Evolutionary conservation across 2,329 filamentous ascomycete genomes (phyloP).

Genomic region (Colletotrichum zoysiae): DNA sequence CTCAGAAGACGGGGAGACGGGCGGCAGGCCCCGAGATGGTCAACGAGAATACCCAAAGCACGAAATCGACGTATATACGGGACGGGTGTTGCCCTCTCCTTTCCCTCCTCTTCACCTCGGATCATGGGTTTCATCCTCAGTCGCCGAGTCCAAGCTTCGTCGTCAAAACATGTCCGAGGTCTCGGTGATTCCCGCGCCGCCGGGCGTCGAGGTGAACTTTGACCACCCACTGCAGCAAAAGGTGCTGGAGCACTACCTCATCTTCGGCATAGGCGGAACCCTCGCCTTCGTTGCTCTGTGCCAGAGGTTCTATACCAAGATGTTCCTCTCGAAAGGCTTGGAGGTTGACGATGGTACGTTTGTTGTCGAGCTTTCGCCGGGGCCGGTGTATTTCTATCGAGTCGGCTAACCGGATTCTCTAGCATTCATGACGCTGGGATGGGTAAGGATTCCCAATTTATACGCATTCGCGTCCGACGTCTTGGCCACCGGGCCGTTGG

Average conservation of each 20-base stretch:
- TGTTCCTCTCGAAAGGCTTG: slow-evolving; percentile 44
- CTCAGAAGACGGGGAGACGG: neutral
- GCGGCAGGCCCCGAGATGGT: neutral
- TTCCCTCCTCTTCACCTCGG: neutral
- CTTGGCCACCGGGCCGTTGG: neutral
- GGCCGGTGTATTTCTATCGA: too few relatives aligned
- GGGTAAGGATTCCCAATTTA: slow-evolving; percentile 28
- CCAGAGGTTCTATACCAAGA: slow-evolving; percentile 48
- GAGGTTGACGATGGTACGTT: slow-evolving; percentile 45
- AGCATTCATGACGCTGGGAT: slow-evolving; percentile 42
- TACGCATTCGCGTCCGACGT: neutral
- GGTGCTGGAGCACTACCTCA: slow-evolving; percentile 43
- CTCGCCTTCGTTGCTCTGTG: slow-evolving; percentile 41
- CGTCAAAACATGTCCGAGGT: slow-evolving; percentile 6
- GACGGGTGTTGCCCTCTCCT: too few relatives aligned
- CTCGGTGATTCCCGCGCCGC: slow-evolving; percentile 25
- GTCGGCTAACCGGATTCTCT: neutral
- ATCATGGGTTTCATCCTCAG: neutral
- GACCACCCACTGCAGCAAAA: slow-evolving; percentile 44
- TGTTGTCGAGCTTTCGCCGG: too few relatives aligned
- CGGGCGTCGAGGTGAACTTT: slow-evolving; percentile 47
- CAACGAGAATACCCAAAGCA: neutral
- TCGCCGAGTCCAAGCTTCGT: neutral
- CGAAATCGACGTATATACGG: slow-evolving; percentile 3
- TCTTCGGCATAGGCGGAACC: slow-evolving; percentile 41